A percentile compares a stretch with the other conserved stretches of the same genome.
Conservation (phyloP, 495 filamentous ascomycete genomes). For the Neurospora pannonica region DNA sequence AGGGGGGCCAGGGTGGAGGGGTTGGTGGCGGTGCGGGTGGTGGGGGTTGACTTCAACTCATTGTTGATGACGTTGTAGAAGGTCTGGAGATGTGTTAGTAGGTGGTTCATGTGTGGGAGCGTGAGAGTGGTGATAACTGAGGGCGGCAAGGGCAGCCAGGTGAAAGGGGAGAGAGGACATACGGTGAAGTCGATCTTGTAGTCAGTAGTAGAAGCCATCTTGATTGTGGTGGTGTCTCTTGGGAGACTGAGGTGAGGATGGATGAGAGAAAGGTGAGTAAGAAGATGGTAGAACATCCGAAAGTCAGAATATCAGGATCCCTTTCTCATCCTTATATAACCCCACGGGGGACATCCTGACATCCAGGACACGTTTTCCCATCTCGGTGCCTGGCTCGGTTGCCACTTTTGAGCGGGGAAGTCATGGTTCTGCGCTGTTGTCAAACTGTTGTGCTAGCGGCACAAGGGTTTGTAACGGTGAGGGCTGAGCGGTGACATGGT, state of each 20-base stretch:
- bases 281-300: neutral
- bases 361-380: neutral
- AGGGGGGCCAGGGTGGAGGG: slow-evolving; percentile 39
- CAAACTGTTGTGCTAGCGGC: neutral
- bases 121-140: neutral
- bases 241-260: neutral
- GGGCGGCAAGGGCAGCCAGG: neutral
- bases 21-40: slow-evolving; percentile 31
- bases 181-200: neutral
- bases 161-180: neutral
- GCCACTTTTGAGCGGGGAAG: neutral
- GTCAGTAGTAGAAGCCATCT: neutral
- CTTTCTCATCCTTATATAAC: neutral
- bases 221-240: neutral
- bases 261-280: neutral
- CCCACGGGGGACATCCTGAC: neutral
- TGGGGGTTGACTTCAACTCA: slow-evolving; percentile 26
- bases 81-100: neutral
- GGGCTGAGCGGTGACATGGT: neutral
- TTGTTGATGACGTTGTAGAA: slow-evolving; percentile 41
- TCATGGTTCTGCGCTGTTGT: neutral
- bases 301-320: neutral
- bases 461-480: neutral
- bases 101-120: neutral
- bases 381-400: neutral